phyloP scores from a whole-genome alignment of 106 monocot genomes.

The Dioscorea dumetorum region DNA sequence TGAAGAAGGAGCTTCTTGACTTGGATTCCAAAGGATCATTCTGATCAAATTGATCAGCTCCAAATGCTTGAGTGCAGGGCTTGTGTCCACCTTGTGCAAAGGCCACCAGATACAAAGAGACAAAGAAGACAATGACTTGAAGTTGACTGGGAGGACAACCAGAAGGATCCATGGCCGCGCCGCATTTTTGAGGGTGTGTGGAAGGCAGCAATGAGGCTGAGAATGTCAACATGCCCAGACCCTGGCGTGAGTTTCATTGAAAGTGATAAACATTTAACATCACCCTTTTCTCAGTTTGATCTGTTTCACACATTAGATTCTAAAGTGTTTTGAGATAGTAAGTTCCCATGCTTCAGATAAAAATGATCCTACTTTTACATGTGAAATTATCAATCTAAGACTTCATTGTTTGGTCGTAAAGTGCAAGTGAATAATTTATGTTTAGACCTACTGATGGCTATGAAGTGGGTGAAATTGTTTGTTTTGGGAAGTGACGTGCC shows the following conservation, averaged over 20 bases:
- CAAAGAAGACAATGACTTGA: constrained; percentile 22
- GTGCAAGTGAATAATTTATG: too few relatives aligned
- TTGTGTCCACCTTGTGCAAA: constrained; percentile 35
- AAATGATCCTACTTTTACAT: too few relatives aligned
- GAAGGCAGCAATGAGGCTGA: constrained; percentile 27
- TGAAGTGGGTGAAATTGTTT: too few relatives aligned
- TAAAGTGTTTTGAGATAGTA: too few relatives aligned
- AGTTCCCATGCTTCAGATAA: too few relatives aligned
- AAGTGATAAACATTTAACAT: neutral
- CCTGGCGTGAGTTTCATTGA: constrained; percentile 14
- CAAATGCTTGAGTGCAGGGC: constrained; percentile 35
- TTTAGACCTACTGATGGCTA: too few relatives aligned
- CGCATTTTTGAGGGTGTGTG: neutral
- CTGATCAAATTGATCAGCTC: constrained; percentile 38
- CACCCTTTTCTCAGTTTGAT: too few relatives aligned
- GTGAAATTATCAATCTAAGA: too few relatives aligned
- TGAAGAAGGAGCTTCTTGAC: constrained; percentile 34
- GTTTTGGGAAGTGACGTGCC: too few relatives aligned
- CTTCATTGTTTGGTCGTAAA: too few relatives aligned
- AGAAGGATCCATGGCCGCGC: neutral
- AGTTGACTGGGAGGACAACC: constrained; percentile 8
- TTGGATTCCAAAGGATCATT: constrained; percentile 10
- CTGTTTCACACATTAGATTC: too few relatives aligned
- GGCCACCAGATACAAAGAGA: constrained; percentile 25
- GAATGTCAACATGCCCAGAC: constrained; percentile 46